Conservation (phyloP, 148 eudicot species). For the Hydrangea macrophylla region DNA sequence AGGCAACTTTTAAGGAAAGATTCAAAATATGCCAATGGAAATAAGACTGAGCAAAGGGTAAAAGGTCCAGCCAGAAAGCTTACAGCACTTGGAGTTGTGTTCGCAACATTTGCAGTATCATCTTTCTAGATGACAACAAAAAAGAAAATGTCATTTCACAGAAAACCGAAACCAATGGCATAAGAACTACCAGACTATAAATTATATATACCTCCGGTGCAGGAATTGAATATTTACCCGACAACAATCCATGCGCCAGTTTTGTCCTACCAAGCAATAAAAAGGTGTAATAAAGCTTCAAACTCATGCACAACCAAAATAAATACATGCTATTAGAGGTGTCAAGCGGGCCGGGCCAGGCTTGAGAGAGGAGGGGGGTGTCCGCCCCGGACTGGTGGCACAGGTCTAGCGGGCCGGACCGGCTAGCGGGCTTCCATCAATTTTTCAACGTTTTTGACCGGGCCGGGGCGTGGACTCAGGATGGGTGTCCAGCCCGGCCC, state of each 20-base stretch:
- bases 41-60: not conserved
- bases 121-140: slow-evolving; percentile 25
- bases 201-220: slow-evolving; percentile 55
- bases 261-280: slow-evolving; percentile 53
- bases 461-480: no score
- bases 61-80: slow-evolving; percentile 17
- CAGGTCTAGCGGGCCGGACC: no score
- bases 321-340: no score
- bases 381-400: not conserved
- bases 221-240: slow-evolving; percentile 86
- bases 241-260: slow-evolving; percentile 83
- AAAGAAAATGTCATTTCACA: not conserved
- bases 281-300: not conserved
- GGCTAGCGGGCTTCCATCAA: no score
- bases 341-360: no score
- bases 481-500: no score
- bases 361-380: no score
- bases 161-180: slow-evolving; percentile 2
- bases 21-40: not conserved
- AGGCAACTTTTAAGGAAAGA: not conserved
- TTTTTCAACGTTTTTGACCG: no score
- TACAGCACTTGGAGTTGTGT: slow-evolving; percentile 28
- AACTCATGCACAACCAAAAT: not conserved
- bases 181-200: not conserved
- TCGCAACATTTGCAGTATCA: slow-evolving; percentile 25